Evolutionary conservation across 2,329 filamentous ascomycete genomes (phyloP).

Genomic region (Cryoendolithus antarcticus): DNA sequence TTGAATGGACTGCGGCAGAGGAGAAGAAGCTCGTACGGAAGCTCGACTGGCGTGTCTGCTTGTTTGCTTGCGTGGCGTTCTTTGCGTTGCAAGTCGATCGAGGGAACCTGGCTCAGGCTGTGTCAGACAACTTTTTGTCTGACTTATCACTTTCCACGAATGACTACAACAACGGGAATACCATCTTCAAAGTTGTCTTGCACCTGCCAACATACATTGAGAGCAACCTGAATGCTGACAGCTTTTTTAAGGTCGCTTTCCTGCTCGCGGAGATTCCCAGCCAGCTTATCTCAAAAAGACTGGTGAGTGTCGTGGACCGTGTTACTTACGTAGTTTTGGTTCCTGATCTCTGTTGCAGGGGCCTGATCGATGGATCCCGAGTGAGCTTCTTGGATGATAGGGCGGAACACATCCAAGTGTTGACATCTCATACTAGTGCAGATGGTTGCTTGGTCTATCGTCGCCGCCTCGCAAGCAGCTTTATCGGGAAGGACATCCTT

Average conservation of each 20-base stretch:
- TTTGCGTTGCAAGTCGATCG: conserved; percentile 9
- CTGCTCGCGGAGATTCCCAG: conserved; percentile 36
- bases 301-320: conserved; percentile 10
- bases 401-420: no score
- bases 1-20: conserved; percentile 33
- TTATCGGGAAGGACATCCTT: conserved; percentile 21
- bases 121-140: conserved; percentile 11
- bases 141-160: conserved; percentile 39
- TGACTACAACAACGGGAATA: conserved; percentile 33
- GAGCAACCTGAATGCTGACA: conserved; percentile 13
- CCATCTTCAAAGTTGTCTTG: conserved; percentile 25
- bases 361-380: conserved; percentile 31
- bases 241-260: conserved; percentile 35
- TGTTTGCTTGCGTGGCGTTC: conserved; percentile 11
- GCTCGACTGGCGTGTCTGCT: conserved; percentile 14
- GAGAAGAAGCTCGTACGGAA: conserved; percentile 26
- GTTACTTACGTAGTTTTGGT: no score
- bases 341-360: conserved; percentile 34
- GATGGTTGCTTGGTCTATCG: conserved; percentile 24
- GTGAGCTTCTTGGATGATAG: conserved; percentile 3
- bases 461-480: conserved; percentile 25
- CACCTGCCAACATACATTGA: no score
- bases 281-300: conserved; percentile 38
- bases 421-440: conserved; percentile 7
- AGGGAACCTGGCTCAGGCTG: conserved; percentile 4